Percentiles rank a stretch among this genome's conserved stretches.
phyloP scores from a whole-genome alignment of 352 stramenopile species.

The Globisporangium lucens region DNA sequence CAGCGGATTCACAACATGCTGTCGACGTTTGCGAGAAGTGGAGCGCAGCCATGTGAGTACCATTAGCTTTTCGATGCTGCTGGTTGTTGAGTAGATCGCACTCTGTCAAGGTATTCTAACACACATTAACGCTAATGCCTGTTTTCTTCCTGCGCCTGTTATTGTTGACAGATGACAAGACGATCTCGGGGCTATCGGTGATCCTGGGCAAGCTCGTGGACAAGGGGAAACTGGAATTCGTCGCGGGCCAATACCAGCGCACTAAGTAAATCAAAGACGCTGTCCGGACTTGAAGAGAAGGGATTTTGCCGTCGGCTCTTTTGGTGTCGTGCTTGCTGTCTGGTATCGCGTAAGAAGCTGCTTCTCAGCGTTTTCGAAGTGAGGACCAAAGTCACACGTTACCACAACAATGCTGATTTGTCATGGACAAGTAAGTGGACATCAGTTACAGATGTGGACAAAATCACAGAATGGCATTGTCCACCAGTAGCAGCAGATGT shows the following conservation, averaged over 20 bases:
- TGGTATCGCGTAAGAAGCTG: too few relatives aligned
- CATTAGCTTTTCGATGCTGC: not conserved
- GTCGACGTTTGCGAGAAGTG: slow-evolving; percentile 78
- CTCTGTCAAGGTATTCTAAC: not conserved
- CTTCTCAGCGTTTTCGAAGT: too few relatives aligned
- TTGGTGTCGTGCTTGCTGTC: too few relatives aligned
- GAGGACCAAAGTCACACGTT: too few relatives aligned
- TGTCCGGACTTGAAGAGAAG: not conserved
- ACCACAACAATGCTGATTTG: too few relatives aligned
- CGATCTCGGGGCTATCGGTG: slow-evolving; percentile 69
- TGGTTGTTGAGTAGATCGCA: not conserved
- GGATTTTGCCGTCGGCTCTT: not conserved
- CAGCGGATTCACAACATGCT: slow-evolving; percentile 95
- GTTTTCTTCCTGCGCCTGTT: slow-evolving; percentile 20
- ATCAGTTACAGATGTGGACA: too few relatives aligned
- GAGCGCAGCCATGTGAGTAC: slow-evolving; percentile 67
- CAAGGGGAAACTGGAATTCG: slow-evolving; percentile 62
- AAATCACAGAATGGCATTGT: too few relatives aligned
- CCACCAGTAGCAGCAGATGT: too few relatives aligned
- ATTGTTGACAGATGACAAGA: slow-evolving; percentile 62
- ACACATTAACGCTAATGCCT: not conserved
- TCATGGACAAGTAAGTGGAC: too few relatives aligned
- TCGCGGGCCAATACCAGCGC: slow-evolving; percentile 65
- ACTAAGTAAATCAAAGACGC: slow-evolving; percentile 4
- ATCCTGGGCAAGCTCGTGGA: slow-evolving; percentile 70